These are phyloP conservation scores for Chlorencoelia australis DNA, from an alignment of 2,329 filamentous ascomycete species.

Conservation along the genomic window DNA sequence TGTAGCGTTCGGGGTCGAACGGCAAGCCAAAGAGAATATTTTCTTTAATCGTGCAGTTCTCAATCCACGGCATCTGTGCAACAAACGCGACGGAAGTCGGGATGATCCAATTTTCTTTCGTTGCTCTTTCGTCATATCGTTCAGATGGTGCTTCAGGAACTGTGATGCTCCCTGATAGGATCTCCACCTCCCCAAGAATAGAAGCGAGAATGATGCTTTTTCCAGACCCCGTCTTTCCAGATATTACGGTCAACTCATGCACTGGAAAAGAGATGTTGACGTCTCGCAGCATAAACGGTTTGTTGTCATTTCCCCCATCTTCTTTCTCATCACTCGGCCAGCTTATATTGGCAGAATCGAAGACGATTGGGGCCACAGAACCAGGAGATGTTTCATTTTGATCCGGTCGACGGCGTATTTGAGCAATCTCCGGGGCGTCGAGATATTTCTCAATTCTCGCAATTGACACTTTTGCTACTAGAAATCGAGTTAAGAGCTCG, in stretches of 20 bases:
- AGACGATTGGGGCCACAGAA: conserved; percentile 38
- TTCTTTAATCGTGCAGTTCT: conserved; percentile 65
- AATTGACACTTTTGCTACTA: conserved; percentile 65
- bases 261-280: conserved; percentile 56
- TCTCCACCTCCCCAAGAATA: conserved; percentile 64
- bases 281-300: conserved; percentile 54
- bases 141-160: conserved; percentile 37
- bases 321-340: conserved; percentile 35
- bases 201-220: conserved; percentile 66
- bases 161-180: conserved; percentile 51
- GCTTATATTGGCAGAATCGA: conserved; percentile 56
- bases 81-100: conserved; percentile 60
- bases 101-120: conserved; percentile 53
- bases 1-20: conserved; percentile 54
- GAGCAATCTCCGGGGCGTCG: conserved; percentile 50
- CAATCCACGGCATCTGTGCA: conserved; percentile 74
- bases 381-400: conserved; percentile 22
- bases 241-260: conserved; percentile 61
- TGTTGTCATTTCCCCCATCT: conserved; percentile 2
- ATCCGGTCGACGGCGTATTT: conserved; percentile 39
- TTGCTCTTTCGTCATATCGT: conserved; percentile 50
- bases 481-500: conserved; percentile 54
- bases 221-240: conserved; percentile 65
- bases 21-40: conserved; percentile 71
- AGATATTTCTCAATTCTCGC: conserved; percentile 63